Percentiles rank a stretch among this genome's conserved stretches.
Conservation (phyloP, 108 stramenopile species). For the Skeletonema grethae region DNA sequence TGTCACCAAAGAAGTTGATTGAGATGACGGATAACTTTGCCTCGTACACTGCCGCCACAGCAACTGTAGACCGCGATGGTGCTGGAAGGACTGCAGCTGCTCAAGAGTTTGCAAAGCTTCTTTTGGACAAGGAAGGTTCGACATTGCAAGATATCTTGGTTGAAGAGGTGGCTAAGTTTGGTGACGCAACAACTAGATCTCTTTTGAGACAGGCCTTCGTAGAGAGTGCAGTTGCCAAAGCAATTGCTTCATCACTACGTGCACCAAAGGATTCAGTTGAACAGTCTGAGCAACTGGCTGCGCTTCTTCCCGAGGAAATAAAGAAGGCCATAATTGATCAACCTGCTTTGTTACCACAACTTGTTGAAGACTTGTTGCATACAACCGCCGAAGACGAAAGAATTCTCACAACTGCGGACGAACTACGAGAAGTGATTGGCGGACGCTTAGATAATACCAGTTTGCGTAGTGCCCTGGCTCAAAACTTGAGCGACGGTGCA, state of each 20-base stretch:
- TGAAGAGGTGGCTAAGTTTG: constrained; percentile 72
- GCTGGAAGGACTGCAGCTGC: constrained; percentile 60
- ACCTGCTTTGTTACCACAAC: constrained; percentile 58
- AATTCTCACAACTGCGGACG: constrained; percentile 55
- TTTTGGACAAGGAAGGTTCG: constrained; percentile 68
- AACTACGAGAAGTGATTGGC: constrained; percentile 55
- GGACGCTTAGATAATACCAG: constrained; percentile 36
- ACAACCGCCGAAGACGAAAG: constrained; percentile 64
- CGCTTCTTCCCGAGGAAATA: constrained; percentile 54
- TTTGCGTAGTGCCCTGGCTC: constrained; percentile 36
- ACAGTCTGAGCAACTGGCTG: constrained; percentile 35
- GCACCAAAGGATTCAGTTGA: constrained; percentile 58
- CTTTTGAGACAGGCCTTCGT: constrained; percentile 61
- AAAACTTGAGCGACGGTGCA: constrained; percentile 56
- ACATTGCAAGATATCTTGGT: constrained; percentile 76
- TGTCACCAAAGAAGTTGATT: constrained; percentile 70
- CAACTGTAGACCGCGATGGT: constrained; percentile 69
- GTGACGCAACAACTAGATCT: constrained; percentile 66
- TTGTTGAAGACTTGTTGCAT: constrained; percentile 61
- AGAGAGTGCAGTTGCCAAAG: constrained; percentile 65
- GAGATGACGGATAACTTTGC: constrained; percentile 86
- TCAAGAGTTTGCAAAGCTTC: constrained; percentile 70
- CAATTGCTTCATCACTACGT: constrained; percentile 48
- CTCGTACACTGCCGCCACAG: constrained; percentile 82
- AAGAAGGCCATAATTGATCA: constrained; percentile 58